These are phyloP conservation scores for Lasiodiplodia hormozganensis DNA, from an alignment of 2,329 filamentous ascomycete genomes.

Conservation along the genomic window DNA sequence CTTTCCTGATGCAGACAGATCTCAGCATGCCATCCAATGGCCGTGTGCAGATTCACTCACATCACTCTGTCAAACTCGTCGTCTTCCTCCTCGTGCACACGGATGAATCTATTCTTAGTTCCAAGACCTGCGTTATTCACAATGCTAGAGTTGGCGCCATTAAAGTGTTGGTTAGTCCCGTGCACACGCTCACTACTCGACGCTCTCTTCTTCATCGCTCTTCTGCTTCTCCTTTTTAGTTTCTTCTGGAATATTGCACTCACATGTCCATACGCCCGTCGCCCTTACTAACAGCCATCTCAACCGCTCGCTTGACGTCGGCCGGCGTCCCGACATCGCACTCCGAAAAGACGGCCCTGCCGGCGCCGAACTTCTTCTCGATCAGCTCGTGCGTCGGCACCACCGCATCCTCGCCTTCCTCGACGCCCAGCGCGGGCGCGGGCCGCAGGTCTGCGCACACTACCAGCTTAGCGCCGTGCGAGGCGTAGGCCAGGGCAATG, in stretches of 20 bases:
- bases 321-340: slow-evolving; percentile 38
- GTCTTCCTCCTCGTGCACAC: slow-evolving; percentile 17
- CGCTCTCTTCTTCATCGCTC: neutral
- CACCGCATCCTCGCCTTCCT: neutral
- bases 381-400: slow-evolving; percentile 31
- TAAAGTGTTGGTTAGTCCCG: neutral
- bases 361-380: slow-evolving; percentile 23
- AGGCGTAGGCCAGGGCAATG: slow-evolving; percentile 21
- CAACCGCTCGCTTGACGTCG: slow-evolving; percentile 34
- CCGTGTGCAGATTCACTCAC: neutral
- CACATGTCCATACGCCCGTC: slow-evolving; percentile 43
- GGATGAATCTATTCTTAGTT: slow-evolving; percentile 34
- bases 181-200: neutral
- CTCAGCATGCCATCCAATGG: neutral
- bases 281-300: slow-evolving; percentile 37
- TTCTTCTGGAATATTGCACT: slow-evolving; percentile 3
- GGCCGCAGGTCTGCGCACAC: slow-evolving; percentile 34
- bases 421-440: neutral
- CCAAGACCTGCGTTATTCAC: slow-evolving; percentile 48
- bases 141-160: slow-evolving; percentile 29
- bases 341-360: slow-evolving; percentile 34
- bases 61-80: slow-evolving; percentile 19
- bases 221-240: neutral
- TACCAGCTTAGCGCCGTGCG: slow-evolving; percentile 33
- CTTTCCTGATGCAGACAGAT: slow-evolving; percentile 34